Evolutionary conservation across 2,329 filamentous ascomycete species (phyloP), one percentile per base, ranked within the genome.

Genomic region (Fusarium clavum): DNA sequence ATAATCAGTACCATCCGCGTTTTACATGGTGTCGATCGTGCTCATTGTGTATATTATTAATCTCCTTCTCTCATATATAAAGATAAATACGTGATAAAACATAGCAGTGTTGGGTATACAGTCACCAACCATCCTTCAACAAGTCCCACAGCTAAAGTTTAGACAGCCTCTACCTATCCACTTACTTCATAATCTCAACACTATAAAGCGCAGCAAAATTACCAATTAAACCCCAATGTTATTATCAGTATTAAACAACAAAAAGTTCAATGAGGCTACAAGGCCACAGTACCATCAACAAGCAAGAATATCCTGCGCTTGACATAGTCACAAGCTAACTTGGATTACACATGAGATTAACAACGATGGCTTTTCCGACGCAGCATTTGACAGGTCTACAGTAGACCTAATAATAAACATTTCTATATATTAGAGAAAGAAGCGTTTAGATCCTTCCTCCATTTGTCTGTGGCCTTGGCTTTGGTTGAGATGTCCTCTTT

Each of bases 391-490:
- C n/a, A 12, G 12, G 14, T 10, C 7, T 47, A 11, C n/a, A 25
- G 29, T 22, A 46, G 25, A 46, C 44, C 14, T 24, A 46, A 46
- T n/a, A 25, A 46, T 25, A 32, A 7, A 7, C 2, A 22, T 30
- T 20, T 10, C 44, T 18, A 20, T 5, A 4, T 20, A 24, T 18
- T 43, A 16, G 25, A 34, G 48, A 32, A 41, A 20, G 7, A 49
- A 30, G 11, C 5, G 38, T 53, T 51, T 4, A 61, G 14, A 9
- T 30, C 61, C 13, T 27, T 41, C 16, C 40, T 66, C 63, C 55
- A 66, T 34, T 66, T 66, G 18, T 66, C 61, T 10, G 41, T 18
- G 11, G 61, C 56, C 22, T 49, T 40, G 8, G 25, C 38, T 32
- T 49, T 66, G n/a, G 47, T 24, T 49, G 49, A 8, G 6, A 53